Conservation (phyloP, 228 moss, liverwort and hornwort genomes). For the Sphagnum fallax region DNA sequence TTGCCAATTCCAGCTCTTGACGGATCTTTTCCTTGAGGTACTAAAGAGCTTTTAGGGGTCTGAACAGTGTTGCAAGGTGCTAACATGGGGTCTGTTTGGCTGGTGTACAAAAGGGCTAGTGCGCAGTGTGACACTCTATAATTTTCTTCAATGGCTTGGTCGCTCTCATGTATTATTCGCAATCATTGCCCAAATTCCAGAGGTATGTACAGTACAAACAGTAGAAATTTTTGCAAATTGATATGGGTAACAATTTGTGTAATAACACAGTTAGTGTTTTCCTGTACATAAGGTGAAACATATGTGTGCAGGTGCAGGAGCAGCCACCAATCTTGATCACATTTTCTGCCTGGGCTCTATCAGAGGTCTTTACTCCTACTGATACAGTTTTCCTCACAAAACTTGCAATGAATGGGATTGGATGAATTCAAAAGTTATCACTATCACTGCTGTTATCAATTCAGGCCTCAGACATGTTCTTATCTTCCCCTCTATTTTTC, state of each 20-base stretch:
- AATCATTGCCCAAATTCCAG: conserved; percentile 57
- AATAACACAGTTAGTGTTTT: neutral
- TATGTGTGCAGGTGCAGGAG: conserved; percentile 50
- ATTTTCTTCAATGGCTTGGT: conserved; percentile 91
- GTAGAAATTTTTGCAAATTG: no score
- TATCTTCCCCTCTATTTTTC: no score
- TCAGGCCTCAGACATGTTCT: neutral
- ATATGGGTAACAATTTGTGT: neutral
- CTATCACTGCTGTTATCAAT: no score
- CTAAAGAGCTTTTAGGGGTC: neutral
- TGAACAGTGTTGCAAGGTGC: neutral
- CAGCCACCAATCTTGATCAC: conserved; percentile 63
- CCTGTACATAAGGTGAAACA: conserved; percentile 3
- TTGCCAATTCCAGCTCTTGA: no score
- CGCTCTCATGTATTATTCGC: conserved; percentile 79
- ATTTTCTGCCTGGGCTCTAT: conserved; percentile 69
- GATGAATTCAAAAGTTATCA: no score
- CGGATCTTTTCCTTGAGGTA: neutral
- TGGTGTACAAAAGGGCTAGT: conserved; percentile 51
- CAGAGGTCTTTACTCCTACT: conserved; percentile 43
- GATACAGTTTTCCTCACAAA: no score
- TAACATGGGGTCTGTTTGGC: neutral
- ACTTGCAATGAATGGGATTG: no score
- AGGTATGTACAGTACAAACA: conserved; percentile 31
- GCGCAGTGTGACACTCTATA: conserved; percentile 52